Percentiles rank a stretch among this genome's conserved stretches.
Conservation (phyloP, 495 filamentous ascomycete species). For the Penicillium angulare region DNA sequence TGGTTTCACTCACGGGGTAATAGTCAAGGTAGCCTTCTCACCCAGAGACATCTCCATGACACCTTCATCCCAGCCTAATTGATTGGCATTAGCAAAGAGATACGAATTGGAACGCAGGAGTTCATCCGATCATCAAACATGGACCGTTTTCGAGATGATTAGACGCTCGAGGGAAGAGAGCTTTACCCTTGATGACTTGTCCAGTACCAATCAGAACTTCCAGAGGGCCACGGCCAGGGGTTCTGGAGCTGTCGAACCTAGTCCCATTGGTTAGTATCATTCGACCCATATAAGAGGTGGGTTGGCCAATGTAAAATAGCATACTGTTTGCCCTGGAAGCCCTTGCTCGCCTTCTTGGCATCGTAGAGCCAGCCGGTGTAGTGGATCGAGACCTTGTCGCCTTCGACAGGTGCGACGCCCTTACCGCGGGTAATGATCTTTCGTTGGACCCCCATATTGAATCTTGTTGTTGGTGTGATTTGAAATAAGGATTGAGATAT, state of each 20-base stretch:
- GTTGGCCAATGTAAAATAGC: slow-evolving; percentile 8
- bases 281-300: too few species aligned
- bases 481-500: neutral
- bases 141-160: neutral
- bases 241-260: slow-evolving; percentile 76
- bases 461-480: neutral
- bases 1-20: slow-evolving; percentile 63
- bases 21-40: slow-evolving; percentile 78
- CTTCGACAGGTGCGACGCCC: slow-evolving; percentile 52
- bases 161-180: neutral
- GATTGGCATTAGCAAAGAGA: slow-evolving; percentile 4
- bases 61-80: slow-evolving; percentile 81
- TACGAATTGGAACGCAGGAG: neutral
- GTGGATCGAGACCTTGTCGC: slow-evolving; percentile 74
- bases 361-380: slow-evolving; percentile 85
- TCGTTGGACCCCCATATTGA: slow-evolving; percentile 56
- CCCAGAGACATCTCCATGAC: slow-evolving; percentile 75
- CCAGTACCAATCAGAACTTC: slow-evolving; percentile 68
- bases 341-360: slow-evolving; percentile 42
- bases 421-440: slow-evolving; percentile 48
- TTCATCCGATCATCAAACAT: neutral
- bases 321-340: slow-evolving; percentile 51
- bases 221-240: slow-evolving; percentile 58
- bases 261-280: neutral
- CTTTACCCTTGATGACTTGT: slow-evolving; percentile 71